Evolutionary conservation across 129 eudicot genomes (phyloP).

Genomic region (Saussurea involucrata): DNA sequence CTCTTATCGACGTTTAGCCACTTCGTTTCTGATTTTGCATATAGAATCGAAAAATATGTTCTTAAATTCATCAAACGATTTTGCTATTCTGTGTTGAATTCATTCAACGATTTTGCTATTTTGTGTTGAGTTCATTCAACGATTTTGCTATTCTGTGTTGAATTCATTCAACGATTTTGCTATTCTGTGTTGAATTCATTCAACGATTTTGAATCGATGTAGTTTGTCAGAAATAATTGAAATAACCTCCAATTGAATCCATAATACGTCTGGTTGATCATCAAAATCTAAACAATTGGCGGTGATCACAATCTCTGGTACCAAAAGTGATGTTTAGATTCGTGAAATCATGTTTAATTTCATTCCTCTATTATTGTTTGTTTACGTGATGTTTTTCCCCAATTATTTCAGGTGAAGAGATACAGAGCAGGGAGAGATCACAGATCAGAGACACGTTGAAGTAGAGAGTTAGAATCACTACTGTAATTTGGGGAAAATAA

Average conservation of each 20-base stretch:
- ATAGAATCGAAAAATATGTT: background rate
- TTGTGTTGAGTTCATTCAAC: background rate
- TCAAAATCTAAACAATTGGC: background rate
- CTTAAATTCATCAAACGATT: background rate
- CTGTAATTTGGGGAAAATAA: slow-evolving; percentile 5
- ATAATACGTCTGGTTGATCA: background rate
- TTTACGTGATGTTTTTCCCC: background rate
- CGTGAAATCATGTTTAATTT: background rate
- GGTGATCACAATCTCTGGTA: background rate
- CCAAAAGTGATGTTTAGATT: background rate
- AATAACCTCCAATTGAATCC: background rate
- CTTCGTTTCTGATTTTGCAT: background rate
- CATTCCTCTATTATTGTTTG: background rate
- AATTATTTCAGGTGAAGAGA: slow-evolving; percentile 1
- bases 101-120: background rate
- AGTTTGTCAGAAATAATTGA: background rate
- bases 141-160: background rate
- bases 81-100: background rate
- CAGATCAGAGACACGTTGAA: background rate
- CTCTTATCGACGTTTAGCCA: background rate
- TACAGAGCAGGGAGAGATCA: background rate
- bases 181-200: too few relatives aligned
- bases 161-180: too few relatives aligned
- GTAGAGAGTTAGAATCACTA: slow-evolving; percentile 8
- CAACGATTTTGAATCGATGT: background rate